Base-by-base conservation (phyloP, 73 alveolate species). In the Durusdinium trenchii region DNA sequence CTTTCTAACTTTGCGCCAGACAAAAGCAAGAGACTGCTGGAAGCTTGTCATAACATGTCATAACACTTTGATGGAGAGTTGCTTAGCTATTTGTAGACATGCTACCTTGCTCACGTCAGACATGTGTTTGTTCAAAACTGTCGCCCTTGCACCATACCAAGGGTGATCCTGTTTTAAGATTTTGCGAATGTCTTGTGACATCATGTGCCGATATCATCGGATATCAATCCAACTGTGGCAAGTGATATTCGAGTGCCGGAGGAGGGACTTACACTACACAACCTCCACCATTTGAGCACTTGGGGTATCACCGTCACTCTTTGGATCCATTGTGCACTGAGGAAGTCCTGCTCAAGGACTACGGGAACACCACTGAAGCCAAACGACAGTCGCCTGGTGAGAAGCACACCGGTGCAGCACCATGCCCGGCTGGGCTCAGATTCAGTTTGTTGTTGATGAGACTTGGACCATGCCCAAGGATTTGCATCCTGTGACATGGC, bases 311-410 rank as follows among this genome's bases (percentile, higher is more conserved):
- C n/a, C n/a, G n/a, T n/a, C n/a, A n/a, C n/a, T n/a, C n/a, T n/a
- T n/a, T n/a, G n/a, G n/a, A n/a, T n/a, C 20, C 36, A 62, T 62
- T 20, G 9, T 76, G 92, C 28, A 28, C 14, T 10, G 4, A 89
- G 96, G 96, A 89, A 32, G 96, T 89, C 73, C 76, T 89, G 42
- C 86, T 89, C 71, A 64, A 61, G 45, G 96, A 89, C 42, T 89
- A 89, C 51, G 96, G 96, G 28, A 46, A 20, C 38, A 43, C 73
- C 0, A 64, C 51, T 69, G 96, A 89, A 48, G 96, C 96, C 36
- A 89, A 89, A 73, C 86, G 96, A 4, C 96, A 89, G 95, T 46
- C n/a, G 26, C 84, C 42, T 6, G 82, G 50, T 16, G 6, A 35
- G 46, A 81, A 32, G 18, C 73, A 23, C 30, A 60, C 73, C 1